phyloP scores from a whole-genome alignment of 2,329 filamentous ascomycete genomes.

The Fusarium algeriense region DNA sequence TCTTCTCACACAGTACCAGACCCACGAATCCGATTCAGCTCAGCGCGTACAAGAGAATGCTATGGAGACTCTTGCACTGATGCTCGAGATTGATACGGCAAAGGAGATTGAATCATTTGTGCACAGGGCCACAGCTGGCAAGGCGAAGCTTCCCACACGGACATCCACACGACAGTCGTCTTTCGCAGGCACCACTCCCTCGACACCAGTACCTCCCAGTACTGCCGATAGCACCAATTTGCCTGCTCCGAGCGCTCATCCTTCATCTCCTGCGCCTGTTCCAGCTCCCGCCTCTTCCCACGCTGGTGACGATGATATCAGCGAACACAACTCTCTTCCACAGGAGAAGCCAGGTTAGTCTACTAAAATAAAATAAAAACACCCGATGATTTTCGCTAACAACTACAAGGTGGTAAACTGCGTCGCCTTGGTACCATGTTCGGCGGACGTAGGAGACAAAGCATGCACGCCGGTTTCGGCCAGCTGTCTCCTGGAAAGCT shows the following conservation, averaged over 20 bases:
- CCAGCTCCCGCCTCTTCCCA: slow-evolving; percentile 34
- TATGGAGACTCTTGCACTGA: slow-evolving; percentile 82
- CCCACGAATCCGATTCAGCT: slow-evolving; percentile 89
- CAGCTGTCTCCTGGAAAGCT: slow-evolving; percentile 68
- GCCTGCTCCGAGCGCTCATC: slow-evolving; percentile 23
- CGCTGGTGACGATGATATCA: slow-evolving; percentile 51
- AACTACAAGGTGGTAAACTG: slow-evolving; percentile 63
- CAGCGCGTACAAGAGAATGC: slow-evolving; percentile 80
- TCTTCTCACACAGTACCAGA: slow-evolving; percentile 91
- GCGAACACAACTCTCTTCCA: slow-evolving; percentile 57
- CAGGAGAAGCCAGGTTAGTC: slow-evolving; percentile 54
- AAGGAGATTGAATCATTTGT: slow-evolving; percentile 86
- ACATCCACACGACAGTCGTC: slow-evolving; percentile 59
- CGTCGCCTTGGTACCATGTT: slow-evolving; percentile 78
- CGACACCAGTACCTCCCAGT: slow-evolving; percentile 45
- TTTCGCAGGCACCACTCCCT: slow-evolving; percentile 45
- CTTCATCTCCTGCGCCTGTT: slow-evolving; percentile 23
- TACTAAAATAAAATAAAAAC: background rate
- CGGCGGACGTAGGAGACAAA: slow-evolving; percentile 71
- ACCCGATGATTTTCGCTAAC: slow-evolving; percentile 39
- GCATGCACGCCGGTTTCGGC: slow-evolving; percentile 72
- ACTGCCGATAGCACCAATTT: slow-evolving; percentile 43
- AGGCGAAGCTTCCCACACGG: slow-evolving; percentile 53
- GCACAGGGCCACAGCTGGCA: slow-evolving; percentile 58
- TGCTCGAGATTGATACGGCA: slow-evolving; percentile 87